Evolutionary conservation across 1,139 yeast species (phyloP).

Genomic region (Saccharomyces pastorianus): DNA sequence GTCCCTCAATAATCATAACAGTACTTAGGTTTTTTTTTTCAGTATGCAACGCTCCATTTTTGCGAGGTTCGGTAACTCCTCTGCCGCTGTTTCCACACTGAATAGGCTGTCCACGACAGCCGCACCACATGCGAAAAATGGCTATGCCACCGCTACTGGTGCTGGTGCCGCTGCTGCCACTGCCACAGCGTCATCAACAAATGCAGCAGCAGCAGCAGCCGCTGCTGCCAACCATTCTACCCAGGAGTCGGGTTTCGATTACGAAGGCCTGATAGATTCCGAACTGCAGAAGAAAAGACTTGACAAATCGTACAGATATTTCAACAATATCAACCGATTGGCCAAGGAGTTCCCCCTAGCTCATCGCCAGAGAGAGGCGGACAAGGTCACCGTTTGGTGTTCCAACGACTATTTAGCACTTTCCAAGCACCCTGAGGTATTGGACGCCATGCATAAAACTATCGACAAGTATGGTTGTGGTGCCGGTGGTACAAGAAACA

Average conservation of each 20-base stretch:
- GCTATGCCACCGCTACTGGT: conserved; percentile 13
- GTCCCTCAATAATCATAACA: neutral
- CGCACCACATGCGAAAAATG: neutral
- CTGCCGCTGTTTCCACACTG: neutral
- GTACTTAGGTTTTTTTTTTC: neutral
- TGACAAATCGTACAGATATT: conserved; percentile 90
- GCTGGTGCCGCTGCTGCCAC: conserved; percentile 16
- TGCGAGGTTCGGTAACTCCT: neutral
- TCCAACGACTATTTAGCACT: conserved; percentile 94
- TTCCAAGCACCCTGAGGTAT: conserved; percentile 71
- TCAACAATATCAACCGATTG: conserved; percentile 92
- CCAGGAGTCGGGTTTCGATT: conserved; percentile 51
- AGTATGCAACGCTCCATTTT: neutral
- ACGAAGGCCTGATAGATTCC: conserved; percentile 50
- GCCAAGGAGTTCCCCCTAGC: conserved; percentile 92
- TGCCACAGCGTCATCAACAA: conserved; percentile 36
- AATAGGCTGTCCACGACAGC: neutral
- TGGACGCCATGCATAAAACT: conserved; percentile 69
- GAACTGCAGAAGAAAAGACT: conserved; percentile 67
- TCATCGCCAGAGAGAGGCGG: conserved; percentile 64
- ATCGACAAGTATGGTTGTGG: conserved; percentile 93
- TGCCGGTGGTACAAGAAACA: conserved; percentile 98
- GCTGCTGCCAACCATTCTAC: conserved; percentile 29
- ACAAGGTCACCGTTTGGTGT: conserved; percentile 96
- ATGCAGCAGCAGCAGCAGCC: conserved; percentile 32